phyloP scores from a whole-genome alignment of 805 yeast species.

The Tetrapisispora arboricola region DNA sequence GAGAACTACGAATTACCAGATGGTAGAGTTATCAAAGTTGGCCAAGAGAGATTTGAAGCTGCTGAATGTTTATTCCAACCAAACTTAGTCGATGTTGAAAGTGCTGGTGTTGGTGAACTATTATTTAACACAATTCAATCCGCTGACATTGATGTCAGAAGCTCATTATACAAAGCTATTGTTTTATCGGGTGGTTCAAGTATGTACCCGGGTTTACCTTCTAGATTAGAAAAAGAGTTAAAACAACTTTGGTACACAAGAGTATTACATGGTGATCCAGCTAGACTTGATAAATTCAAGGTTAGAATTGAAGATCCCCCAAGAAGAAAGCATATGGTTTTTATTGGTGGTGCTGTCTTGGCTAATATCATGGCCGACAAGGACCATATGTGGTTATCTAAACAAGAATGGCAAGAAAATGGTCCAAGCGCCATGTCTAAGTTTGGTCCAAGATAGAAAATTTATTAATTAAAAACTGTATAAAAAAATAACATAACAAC shows the following conservation, averaged over 20 bases:
- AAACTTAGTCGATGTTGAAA: constrained; percentile 86
- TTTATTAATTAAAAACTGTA: background rate
- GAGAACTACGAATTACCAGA: constrained; percentile 92
- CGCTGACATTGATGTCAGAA: constrained; percentile 88
- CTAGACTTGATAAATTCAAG: constrained; percentile 82
- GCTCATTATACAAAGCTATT: constrained; percentile 80
- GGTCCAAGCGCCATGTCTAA: constrained; percentile 79
- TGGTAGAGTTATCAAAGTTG: constrained; percentile 87
- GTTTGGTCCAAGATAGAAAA: constrained; percentile 78
- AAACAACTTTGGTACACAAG: constrained; percentile 92
- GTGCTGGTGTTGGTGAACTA: constrained; percentile 91
- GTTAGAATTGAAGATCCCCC: constrained; percentile 98
- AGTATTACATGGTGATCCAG: constrained; percentile 78
- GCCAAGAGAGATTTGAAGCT: constrained; percentile 78
- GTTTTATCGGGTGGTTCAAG: constrained; percentile 96
- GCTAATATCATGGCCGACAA: constrained; percentile 98
- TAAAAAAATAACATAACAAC: background rate
- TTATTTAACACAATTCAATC: constrained; percentile 86
- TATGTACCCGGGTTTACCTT: constrained; percentile 97
- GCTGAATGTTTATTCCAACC: constrained; percentile 88
- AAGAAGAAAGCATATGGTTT: constrained; percentile 97
- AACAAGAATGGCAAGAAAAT: constrained; percentile 96
- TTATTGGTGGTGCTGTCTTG: constrained; percentile 95
- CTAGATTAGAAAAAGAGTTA: constrained; percentile 88
- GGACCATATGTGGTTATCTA: constrained; percentile 95